These are phyloP conservation scores for Sphaerostilbella broomeana DNA, from an alignment of 2,329 filamentous ascomycete species.

Conservation along the genomic window DNA sequence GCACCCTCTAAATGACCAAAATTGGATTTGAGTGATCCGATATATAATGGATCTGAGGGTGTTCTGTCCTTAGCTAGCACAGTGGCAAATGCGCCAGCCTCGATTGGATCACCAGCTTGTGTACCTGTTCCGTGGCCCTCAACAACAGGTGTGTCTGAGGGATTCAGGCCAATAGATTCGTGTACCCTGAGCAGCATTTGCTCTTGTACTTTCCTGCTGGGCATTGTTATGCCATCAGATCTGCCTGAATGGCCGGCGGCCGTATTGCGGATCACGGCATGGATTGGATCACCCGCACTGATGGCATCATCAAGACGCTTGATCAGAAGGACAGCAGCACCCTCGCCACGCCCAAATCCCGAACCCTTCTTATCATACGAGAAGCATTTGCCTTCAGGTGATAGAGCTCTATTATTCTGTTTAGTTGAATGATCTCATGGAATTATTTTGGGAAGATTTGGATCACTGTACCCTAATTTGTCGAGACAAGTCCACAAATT, in stretches of 20 bases:
- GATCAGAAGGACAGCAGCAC: conserved; percentile 42
- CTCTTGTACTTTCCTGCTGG: conserved; percentile 27
- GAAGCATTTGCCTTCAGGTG: neutral
- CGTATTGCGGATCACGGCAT: conserved; percentile 26
- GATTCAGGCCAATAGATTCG: conserved; percentile 17
- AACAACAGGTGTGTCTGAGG: conserved; percentile 18
- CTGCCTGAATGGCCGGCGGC: conserved; percentile 33
- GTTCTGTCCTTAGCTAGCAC: conserved; percentile 12
- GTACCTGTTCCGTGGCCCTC: conserved; percentile 21
- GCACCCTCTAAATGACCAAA: conserved; percentile 20
- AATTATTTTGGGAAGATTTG: too few relatives aligned
- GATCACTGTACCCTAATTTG: too few relatives aligned
- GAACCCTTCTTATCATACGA: conserved; percentile 25
- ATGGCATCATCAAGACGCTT: conserved; percentile 47
- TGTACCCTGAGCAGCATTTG: conserved; percentile 27
- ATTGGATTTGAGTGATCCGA: conserved; percentile 21
- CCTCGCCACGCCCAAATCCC: conserved; percentile 54
- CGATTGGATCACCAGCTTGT: conserved; percentile 13
- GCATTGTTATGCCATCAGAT: conserved; percentile 36
- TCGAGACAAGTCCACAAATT: too few relatives aligned
- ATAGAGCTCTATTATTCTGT: neutral
- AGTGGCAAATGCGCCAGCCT: conserved; percentile 13
- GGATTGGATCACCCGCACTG: conserved; percentile 41
- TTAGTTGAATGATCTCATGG: too few relatives aligned
- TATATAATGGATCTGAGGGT: neutral